Evolutionary conservation across 352 stramenopile species (phyloP).

Genomic region (Pythium coloratum): DNA sequence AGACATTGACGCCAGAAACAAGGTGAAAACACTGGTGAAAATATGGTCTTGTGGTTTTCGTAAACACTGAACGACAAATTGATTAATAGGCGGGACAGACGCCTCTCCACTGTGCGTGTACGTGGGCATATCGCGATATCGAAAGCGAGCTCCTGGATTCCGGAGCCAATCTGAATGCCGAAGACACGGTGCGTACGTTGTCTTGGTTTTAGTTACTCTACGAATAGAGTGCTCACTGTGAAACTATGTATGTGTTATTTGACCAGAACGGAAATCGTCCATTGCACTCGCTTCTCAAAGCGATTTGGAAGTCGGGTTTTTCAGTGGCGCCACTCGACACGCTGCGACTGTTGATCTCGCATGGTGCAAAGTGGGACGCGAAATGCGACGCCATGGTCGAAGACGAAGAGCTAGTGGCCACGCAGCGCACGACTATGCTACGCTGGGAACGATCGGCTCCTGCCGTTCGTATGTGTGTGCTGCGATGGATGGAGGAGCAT

Average conservation of each 20-base stretch:
- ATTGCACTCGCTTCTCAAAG: neutral
- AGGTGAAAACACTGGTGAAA: neutral
- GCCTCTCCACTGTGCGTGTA: neutral
- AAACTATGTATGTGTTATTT: neutral
- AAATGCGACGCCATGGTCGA: slow-evolving; percentile 15
- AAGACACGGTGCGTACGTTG: neutral
- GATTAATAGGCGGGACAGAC: neutral
- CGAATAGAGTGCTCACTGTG: too few relatives aligned
- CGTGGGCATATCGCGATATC: neutral
- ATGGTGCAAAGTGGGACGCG: slow-evolving; percentile 9
- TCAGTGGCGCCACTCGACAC: neutral
- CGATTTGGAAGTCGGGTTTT: neutral
- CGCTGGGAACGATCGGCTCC: neutral
- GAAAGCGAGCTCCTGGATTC: neutral
- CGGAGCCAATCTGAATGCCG: neutral
- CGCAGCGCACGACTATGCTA: neutral
- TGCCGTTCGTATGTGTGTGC: slow-evolving; percentile 1
- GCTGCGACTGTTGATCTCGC: slow-evolving; percentile 9
- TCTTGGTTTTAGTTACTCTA: neutral
- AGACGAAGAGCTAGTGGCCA: neutral
- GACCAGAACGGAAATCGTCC: neutral
- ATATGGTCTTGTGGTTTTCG: neutral
- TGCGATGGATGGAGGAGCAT: slow-evolving; percentile 5
- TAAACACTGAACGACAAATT: neutral
- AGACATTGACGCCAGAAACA: neutral